Conservation (phyloP, 495 filamentous ascomycete species). For the Aspergillus funiculosus region DNA sequence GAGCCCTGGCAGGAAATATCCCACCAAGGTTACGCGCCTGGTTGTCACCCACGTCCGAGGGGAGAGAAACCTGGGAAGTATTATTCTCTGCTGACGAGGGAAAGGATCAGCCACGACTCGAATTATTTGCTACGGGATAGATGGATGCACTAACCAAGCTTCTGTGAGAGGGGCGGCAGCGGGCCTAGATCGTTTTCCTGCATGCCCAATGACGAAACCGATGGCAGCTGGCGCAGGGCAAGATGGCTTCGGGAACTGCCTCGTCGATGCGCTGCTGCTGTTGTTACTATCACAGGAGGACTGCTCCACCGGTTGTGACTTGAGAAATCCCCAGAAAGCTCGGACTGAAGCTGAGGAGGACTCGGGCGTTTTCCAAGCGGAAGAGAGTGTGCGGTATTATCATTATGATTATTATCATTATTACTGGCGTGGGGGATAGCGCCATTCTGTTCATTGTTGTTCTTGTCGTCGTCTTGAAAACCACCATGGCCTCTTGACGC, state of each 20-base stretch:
- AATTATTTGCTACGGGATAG: not conserved
- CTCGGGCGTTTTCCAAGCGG: not conserved
- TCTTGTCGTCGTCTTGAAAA: not conserved
- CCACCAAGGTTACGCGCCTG: conserved; percentile 11
- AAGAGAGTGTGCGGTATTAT: not conserved
- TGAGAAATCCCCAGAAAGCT: not conserved
- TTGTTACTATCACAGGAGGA: not conserved
- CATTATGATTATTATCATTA: too few species aligned
- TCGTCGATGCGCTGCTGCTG: conserved; percentile 3
- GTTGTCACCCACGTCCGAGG: conserved; percentile 9
- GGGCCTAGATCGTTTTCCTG: conserved; percentile 14
- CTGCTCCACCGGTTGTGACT: not conserved
- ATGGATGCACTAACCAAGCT: conserved; percentile 15
- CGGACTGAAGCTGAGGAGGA: not conserved
- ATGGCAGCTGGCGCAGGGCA: conserved; percentile 12
- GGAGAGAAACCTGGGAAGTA: conserved; percentile 11
- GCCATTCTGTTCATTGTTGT: not conserved
- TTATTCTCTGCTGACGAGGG: conserved; percentile 2
- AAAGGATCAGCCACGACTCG: conserved; percentile 1
- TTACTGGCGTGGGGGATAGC: not conserved
- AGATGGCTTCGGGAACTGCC: too few species aligned
- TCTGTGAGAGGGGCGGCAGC: conserved; percentile 7
- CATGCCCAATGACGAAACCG: conserved; percentile 20
- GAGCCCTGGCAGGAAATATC: not conserved
- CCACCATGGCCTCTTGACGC: not conserved